Evolutionary conservation across 1,284 basidiomycete genomes (phyloP).

Genomic region (Fistulina hepatica): DNA sequence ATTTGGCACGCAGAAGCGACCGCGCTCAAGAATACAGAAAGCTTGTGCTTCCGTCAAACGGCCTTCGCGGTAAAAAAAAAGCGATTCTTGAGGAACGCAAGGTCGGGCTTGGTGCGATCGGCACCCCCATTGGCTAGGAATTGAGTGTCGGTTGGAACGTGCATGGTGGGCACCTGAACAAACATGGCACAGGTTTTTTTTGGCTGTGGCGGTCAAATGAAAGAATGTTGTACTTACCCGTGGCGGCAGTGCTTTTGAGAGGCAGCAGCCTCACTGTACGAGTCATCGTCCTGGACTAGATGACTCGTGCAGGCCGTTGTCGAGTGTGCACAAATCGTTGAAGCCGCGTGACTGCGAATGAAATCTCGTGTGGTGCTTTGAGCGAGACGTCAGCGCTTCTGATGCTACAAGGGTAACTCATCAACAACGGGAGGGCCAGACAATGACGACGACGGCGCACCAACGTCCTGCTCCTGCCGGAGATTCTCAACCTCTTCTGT

Average conservation of each 20-base stretch:
- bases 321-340: conserved; percentile 59
- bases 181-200: too few relatives aligned
- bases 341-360: conserved; percentile 66
- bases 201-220: too few relatives aligned
- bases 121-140: conserved; percentile 1
- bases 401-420: conserved; percentile 22
- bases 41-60: conserved; percentile 86
- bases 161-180: conserved; percentile 6
- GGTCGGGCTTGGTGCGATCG: conserved; percentile 67
- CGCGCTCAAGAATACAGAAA: conserved; percentile 74
- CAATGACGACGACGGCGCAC: conserved; percentile 9
- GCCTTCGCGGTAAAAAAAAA: conserved; percentile 97
- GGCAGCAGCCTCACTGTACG: too few relatives aligned
- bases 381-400: conserved; percentile 25
- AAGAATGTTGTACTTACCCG: too few relatives aligned
- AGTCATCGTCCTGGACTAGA: too few relatives aligned
- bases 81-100: conserved; percentile 97
- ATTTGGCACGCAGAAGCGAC: conserved; percentile 19
- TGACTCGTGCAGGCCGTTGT: too few relatives aligned
- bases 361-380: conserved; percentile 61
- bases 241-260: too few relatives aligned
- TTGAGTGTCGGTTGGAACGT: background rate
- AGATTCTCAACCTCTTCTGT: conserved; percentile 76
- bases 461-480: conserved; percentile 65
- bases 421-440: conserved; percentile 18